Percentiles rank a stretch among this genome's conserved stretches.
These are phyloP conservation scores for Emergomyces pasteurianus DNA, from an alignment of 2,329 filamentous ascomycete genomes.

Conservation along the genomic window DNA sequence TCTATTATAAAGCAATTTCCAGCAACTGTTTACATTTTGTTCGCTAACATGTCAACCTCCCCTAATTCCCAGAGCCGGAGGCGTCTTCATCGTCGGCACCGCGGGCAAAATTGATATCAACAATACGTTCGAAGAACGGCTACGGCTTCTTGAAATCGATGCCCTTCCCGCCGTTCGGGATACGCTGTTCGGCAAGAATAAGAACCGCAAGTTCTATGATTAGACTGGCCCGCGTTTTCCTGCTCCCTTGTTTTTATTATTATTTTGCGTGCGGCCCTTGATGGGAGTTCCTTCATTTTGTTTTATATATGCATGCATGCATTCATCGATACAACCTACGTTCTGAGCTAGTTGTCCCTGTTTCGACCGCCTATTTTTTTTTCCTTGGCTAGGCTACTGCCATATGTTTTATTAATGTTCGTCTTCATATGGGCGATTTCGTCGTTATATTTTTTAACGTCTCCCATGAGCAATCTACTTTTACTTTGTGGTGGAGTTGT, in stretches of 20 bases:
- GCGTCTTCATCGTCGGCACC: constrained; percentile 66
- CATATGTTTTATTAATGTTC: not conserved
- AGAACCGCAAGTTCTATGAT: constrained; percentile 91
- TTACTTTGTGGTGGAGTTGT: not conserved
- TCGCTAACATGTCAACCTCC: constrained; percentile 8
- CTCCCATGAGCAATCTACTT: not conserved
- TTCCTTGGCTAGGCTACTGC: not conserved
- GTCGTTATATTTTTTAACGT: not conserved
- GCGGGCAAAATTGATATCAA: constrained; percentile 94
- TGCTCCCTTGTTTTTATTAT: not conserved
- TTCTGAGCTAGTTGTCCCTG: not conserved
- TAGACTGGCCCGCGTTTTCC: constrained; percentile 37
- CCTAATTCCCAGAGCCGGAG: constrained; percentile 55
- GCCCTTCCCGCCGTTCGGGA: constrained; percentile 74
- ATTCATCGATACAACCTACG: not conserved
- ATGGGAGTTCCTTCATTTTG: not conserved
- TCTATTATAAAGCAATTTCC: not conserved
- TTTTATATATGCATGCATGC: not conserved
- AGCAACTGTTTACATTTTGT: not conserved
- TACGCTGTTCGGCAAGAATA: constrained; percentile 85
- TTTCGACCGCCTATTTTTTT: not conserved
- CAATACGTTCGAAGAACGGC: constrained; percentile 90
- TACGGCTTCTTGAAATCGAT: constrained; percentile 72
- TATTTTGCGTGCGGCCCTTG: not conserved
- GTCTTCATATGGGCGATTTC: not conserved